phyloP scores from a whole-genome alignment of 345 rosid species.

The Dipteronia sinensis region DNA sequence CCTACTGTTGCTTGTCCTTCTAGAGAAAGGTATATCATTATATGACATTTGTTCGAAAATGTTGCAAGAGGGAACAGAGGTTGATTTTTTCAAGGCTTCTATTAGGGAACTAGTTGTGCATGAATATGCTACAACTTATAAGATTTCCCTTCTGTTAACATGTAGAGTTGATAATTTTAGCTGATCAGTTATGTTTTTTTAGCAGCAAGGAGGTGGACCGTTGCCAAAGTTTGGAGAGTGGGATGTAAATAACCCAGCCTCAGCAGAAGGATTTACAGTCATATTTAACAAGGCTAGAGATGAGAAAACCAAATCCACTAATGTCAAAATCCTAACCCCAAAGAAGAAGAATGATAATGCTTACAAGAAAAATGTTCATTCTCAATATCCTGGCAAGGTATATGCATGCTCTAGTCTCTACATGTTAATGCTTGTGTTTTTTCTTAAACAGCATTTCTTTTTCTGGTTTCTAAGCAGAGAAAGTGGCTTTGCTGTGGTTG shows the following conservation, averaged over 20 bases:
- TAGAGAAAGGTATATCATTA: too few species aligned
- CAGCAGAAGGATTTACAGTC: conserved; percentile 34
- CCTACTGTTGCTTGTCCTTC: background rate
- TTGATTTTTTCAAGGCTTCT: too few species aligned
- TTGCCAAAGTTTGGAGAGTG: conserved; percentile 41
- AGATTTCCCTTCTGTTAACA: too few species aligned
- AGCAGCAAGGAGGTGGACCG: conserved; percentile 11
- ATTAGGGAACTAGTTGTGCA: too few species aligned
- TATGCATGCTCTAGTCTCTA: background rate
- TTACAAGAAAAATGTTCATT: background rate
- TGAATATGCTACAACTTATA: too few species aligned
- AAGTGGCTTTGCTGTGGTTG: conserved; percentile 31
- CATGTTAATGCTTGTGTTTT: background rate
- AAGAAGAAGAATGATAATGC: background rate
- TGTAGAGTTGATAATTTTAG: too few species aligned
- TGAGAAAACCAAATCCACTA: conserved; percentile 16
- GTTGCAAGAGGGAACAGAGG: too few species aligned
- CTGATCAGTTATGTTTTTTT: too few species aligned
- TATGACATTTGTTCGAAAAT: too few species aligned
- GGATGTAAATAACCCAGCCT: conserved; percentile 36
- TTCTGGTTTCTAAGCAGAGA: background rate
- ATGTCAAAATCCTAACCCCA: conserved; percentile 6
- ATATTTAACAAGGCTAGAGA: conserved; percentile 38
- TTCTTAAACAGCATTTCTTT: background rate
- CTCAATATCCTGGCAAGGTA: conserved; percentile 14